These are phyloP conservation scores for Penicillium waksmanii DNA, from an alignment of 495 filamentous ascomycete species.

Conservation along the genomic window DNA sequence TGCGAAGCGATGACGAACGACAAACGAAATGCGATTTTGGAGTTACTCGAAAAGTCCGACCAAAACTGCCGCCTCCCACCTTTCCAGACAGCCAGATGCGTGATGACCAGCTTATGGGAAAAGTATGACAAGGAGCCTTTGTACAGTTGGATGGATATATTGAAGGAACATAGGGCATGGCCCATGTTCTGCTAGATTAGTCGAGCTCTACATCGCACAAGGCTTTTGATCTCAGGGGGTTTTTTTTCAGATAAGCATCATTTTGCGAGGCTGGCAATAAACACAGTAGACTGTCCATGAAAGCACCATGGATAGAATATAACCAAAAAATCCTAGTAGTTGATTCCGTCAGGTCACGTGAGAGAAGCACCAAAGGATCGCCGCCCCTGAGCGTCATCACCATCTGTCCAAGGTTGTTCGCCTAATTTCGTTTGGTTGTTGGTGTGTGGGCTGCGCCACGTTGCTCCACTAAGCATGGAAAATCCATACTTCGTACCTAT, in stretches of 20 bases:
- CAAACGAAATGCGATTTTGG: conserved; percentile 20
- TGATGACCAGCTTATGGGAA: conserved; percentile 13
- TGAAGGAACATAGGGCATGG: conserved; percentile 21
- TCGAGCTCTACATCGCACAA: neutral
- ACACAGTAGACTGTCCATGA: too few relatives aligned
- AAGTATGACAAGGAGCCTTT: conserved; percentile 24
- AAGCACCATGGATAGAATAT: too few relatives aligned
- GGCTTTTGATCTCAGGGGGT: too few relatives aligned
- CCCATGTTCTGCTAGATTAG: conserved; percentile 26
- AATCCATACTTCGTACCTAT: too few relatives aligned
- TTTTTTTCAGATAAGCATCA: too few relatives aligned
- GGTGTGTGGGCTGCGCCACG: neutral
- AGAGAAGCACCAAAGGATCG: too few relatives aligned
- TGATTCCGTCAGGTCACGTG: too few relatives aligned
- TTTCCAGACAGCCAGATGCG: conserved; percentile 18
- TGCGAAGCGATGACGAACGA: conserved; percentile 22
- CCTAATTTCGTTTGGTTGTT: neutral
- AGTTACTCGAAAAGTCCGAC: conserved; percentile 18
- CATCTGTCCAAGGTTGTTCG: too few relatives aligned
- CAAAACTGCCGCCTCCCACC: conserved; percentile 15
- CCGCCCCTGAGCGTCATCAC: too few relatives aligned
- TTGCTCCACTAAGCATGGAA: neutral
- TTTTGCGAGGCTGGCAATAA: too few relatives aligned
- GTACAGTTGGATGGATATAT: conserved; percentile 29
- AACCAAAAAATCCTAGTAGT: too few relatives aligned